These are phyloP conservation scores for Isatis tinctoria DNA, from an alignment of 345 rosid genomes.

Conservation along the genomic window DNA sequence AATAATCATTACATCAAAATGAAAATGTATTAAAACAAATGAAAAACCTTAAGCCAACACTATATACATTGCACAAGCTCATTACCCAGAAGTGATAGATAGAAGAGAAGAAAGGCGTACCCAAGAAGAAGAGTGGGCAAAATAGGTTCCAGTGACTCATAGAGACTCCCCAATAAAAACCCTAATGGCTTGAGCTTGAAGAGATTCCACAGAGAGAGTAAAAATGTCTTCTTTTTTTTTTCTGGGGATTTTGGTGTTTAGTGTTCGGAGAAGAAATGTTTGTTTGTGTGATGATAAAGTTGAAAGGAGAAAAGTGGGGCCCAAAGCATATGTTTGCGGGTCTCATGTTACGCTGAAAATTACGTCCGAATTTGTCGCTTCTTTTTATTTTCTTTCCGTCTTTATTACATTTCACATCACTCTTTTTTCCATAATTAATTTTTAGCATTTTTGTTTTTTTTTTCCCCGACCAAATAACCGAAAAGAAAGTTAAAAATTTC, in stretches of 20 bases:
- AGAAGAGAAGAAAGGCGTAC: conserved; percentile 1
- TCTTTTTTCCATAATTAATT: neutral
- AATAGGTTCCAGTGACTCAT: neutral
- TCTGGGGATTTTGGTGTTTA: conserved; percentile 23
- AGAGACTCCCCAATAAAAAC: neutral
- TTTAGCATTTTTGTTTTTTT: neutral
- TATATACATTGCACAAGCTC: neutral
- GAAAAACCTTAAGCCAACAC: neutral
- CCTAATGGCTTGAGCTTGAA: conserved; percentile 15
- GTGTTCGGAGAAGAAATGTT: neutral
- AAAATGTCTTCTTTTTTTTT: neutral
- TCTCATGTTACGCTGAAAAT: neutral
- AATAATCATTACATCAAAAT: neutral
- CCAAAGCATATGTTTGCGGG: conserved; percentile 18
- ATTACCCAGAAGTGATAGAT: neutral
- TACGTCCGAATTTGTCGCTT: conserved; percentile 8
- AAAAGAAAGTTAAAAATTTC: neutral
- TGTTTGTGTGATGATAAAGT: conserved; percentile 8
- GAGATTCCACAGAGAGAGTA: conserved; percentile 21
- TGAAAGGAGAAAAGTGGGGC: neutral
- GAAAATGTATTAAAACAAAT: neutral
- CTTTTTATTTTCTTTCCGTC: neutral
- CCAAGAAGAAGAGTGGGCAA: neutral
- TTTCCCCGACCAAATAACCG: neutral
- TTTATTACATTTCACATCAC: conserved; percentile 19